phyloP scores from a whole-genome alignment of 163 green algal species.

The Coccomyxa subellipsoidea region DNA sequence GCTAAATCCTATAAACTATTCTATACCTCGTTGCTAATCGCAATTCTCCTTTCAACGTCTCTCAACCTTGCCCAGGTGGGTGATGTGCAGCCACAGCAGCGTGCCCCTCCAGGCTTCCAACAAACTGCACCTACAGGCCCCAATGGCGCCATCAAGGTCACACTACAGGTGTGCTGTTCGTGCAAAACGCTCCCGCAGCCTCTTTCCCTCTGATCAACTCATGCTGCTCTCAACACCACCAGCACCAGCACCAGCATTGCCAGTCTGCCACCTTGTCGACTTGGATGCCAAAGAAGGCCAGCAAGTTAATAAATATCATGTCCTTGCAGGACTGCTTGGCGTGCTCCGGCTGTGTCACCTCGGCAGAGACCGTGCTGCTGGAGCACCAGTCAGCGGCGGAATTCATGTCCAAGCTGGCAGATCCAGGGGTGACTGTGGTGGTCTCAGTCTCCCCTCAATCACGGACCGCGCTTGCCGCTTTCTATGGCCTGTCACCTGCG shows the following conservation, averaged over 20 bases:
- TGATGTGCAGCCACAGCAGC: conserved; percentile 15
- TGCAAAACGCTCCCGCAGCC: conserved; percentile 80
- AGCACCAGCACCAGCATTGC: too few species aligned
- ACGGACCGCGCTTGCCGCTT: conserved; percentile 64
- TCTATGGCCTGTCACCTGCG: conserved; percentile 31
- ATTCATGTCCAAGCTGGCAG: conserved; percentile 59
- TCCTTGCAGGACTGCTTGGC: conserved; percentile 94
- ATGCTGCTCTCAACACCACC: too few species aligned
- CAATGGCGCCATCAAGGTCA: conserved; percentile 77
- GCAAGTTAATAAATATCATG: neutral
- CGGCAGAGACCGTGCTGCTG: conserved; percentile 89
- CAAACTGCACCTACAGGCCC: conserved; percentile 26
- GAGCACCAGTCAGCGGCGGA: conserved; percentile 83
- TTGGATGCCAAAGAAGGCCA: neutral
- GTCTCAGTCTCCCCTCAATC: conserved; percentile 86
- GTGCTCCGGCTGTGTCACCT: conserved; percentile 95
- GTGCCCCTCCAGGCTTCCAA: conserved; percentile 17
- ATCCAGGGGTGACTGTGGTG: conserved; percentile 58
- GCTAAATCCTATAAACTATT: too few species aligned
- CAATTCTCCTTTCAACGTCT: too few species aligned
- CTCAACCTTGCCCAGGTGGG: neutral
- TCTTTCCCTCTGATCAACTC: neutral
- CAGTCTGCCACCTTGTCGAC: neutral
- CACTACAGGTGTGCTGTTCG: conserved; percentile 94
- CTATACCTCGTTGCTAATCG: too few species aligned